A percentile compares a stretch with the other conserved stretches of the same genome.
Evolutionary conservation across 495 filamentous ascomycete species (phyloP).

Genomic region (Penicillium cataractarum): DNA sequence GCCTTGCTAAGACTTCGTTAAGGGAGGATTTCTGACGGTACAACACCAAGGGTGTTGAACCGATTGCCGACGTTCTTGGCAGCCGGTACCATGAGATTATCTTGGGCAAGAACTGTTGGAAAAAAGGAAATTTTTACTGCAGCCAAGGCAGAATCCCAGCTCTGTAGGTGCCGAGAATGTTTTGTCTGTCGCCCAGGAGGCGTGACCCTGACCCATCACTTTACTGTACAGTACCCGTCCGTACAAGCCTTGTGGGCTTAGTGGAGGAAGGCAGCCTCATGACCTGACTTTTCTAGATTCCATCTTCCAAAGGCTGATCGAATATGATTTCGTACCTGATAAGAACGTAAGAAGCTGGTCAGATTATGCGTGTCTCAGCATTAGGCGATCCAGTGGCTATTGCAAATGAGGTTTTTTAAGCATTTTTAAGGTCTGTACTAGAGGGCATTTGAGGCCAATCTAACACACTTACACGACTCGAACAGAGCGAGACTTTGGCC

Average conservation of each 20-base stretch:
- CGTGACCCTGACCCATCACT: too few species aligned
- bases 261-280: not conserved
- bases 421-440: not conserved
- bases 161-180: not conserved
- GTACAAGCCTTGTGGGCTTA: not conserved
- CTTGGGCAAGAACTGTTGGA: not conserved
- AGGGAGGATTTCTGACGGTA: not conserved
- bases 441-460: not conserved
- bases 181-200: not conserved
- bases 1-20: not conserved
- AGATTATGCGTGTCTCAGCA: not conserved
- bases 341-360: not conserved
- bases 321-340: not conserved
- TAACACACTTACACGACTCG: not conserved
- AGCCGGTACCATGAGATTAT: not conserved
- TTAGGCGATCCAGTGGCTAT: not conserved
- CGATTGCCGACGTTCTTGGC: not conserved
- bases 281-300: not conserved
- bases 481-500: too few species aligned
- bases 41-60: not conserved
- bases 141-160: too few species aligned
- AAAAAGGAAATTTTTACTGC: too few species aligned
- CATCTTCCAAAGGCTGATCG: not conserved
- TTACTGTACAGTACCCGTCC: not conserved
- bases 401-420: not conserved